A percentile compares a stretch with the other conserved stretches of the same genome.
Evolutionary conservation across 805 yeast species (phyloP).

Genomic region (Candida yuanshanica): DNA sequence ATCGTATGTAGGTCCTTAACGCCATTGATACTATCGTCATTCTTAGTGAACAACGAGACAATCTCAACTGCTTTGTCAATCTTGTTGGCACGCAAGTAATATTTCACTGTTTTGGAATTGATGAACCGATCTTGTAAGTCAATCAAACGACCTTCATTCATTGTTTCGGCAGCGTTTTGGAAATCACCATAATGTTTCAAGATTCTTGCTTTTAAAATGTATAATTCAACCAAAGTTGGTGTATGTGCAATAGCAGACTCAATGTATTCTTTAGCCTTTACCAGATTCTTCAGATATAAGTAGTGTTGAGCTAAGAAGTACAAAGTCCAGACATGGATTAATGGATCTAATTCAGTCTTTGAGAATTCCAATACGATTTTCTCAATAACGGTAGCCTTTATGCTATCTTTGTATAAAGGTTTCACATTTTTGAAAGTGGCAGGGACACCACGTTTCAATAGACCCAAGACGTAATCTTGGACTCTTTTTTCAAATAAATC

Average conservation of each 20-base stretch:
- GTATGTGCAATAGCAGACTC: conserved; percentile 64
- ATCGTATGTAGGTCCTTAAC: conserved; percentile 78
- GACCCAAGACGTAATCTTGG: conserved; percentile 48
- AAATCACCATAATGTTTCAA: conserved; percentile 65
- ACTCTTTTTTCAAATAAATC: conserved; percentile 44
- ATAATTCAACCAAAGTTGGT: conserved; percentile 81
- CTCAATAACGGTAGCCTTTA: conserved; percentile 37
- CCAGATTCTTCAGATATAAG: conserved; percentile 48
- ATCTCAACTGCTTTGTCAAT: conserved; percentile 69
- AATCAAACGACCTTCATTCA: conserved; percentile 65
- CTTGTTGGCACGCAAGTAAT: conserved; percentile 68
- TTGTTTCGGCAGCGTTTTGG: conserved; percentile 53
- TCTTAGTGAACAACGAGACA: conserved; percentile 78
- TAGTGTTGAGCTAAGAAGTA: conserved; percentile 79
- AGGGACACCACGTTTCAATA: conserved; percentile 79
- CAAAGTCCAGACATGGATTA: conserved; percentile 54
- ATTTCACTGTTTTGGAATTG: conserved; percentile 83
- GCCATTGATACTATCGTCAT: conserved; percentile 77
- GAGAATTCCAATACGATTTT: conserved; percentile 46
- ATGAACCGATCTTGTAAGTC: conserved; percentile 90
- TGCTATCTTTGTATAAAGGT: conserved; percentile 54
- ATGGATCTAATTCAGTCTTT: conserved; percentile 27
- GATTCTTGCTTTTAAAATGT: conserved; percentile 75
- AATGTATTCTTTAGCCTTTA: conserved; percentile 49
- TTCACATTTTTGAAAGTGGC: conserved; percentile 83